Evolutionary conservation across 179 eudicot genomes (phyloP).

Genomic region (Beta corolliflora): DNA sequence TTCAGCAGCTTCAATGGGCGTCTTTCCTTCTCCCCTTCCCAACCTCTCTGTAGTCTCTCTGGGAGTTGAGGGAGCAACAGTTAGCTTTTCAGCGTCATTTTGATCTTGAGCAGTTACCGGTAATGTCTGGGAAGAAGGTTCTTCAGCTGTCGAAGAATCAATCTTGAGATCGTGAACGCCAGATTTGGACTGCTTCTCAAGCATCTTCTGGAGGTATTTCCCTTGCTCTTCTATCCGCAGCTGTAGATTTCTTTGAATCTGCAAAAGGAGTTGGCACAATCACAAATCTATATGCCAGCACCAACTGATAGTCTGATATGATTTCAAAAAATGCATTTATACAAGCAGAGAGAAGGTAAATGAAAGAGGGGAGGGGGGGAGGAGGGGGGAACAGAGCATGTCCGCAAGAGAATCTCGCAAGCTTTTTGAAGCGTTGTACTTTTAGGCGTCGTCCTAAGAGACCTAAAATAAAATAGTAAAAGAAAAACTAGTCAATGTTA

Average conservation of each 20-base stretch:
- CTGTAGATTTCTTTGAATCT: constrained; percentile 94
- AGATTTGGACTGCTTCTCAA: constrained; percentile 74
- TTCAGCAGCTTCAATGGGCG: constrained; percentile 25
- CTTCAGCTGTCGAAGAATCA: constrained; percentile 37
- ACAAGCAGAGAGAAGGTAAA: background rate
- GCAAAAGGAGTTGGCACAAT: constrained; percentile 26
- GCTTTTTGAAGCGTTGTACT: background rate
- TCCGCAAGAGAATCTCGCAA: background rate
- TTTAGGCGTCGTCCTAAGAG: background rate
- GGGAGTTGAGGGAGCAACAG: constrained; percentile 32
- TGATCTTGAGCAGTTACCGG: constrained; percentile 29
- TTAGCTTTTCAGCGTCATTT: constrained; percentile 28
- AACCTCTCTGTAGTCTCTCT: constrained; percentile 33
- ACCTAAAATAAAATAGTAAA: background rate
- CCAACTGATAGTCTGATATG: background rate
- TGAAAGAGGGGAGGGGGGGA: background rate
- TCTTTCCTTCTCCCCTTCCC: constrained; percentile 38
- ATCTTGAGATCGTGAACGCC: constrained; percentile 42
- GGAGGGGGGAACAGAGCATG: background rate
- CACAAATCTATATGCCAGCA: background rate
- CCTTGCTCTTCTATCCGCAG: constrained; percentile 96
- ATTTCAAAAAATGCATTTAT: background rate
- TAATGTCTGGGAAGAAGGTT: constrained; percentile 31
- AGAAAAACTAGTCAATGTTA: background rate
- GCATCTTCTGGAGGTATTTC: constrained; percentile 81